A percentile compares a stretch with the other conserved stretches of the same genome.
Conservation (phyloP, 306 rosid species). For the Vigna unguiculata region DNA sequence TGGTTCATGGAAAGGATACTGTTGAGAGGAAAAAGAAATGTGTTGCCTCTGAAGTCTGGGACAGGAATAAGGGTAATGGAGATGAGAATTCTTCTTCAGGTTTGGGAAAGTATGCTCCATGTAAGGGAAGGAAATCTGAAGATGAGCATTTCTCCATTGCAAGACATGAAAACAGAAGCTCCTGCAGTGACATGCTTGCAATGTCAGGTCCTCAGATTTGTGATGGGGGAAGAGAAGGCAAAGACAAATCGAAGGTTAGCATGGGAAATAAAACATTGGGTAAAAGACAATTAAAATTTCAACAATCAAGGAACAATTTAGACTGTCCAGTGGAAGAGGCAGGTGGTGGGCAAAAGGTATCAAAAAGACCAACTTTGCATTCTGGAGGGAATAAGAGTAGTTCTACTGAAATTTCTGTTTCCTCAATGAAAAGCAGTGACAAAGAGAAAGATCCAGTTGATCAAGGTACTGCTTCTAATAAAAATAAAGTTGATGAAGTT, state of each 20-base stretch:
- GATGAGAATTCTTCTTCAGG: slow-evolving; percentile 43
- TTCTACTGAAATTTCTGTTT: slow-evolving; percentile 51
- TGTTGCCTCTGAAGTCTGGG: slow-evolving; percentile 43
- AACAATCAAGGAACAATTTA: slow-evolving; percentile 47
- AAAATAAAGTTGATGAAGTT: slow-evolving; percentile 56
- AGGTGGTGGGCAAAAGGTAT: slow-evolving; percentile 46
- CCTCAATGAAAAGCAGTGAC: slow-evolving; percentile 46
- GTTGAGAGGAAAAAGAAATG: slow-evolving; percentile 51
- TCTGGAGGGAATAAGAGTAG: slow-evolving; percentile 52
- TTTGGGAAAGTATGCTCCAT: slow-evolving; percentile 44
- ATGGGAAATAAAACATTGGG: slow-evolving; percentile 45
- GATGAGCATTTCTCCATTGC: slow-evolving; percentile 45
- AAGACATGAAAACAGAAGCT: slow-evolving; percentile 43
- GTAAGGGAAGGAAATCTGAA: slow-evolving; percentile 42
- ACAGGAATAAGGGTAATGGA: slow-evolving; percentile 46
- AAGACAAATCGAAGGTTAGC: slow-evolving; percentile 36
- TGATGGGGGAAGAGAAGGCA: slow-evolving; percentile 51
- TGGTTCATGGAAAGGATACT: slow-evolving; percentile 47
- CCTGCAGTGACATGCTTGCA: slow-evolving; percentile 35
- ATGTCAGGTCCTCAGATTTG: slow-evolving; percentile 43
- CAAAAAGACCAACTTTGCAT: slow-evolving; percentile 46
- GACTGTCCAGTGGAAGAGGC: slow-evolving; percentile 47
- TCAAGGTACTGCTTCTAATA: slow-evolving; percentile 51
- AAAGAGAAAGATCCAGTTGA: slow-evolving; percentile 52
- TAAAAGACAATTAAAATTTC: slow-evolving; percentile 56